These are phyloP conservation scores for Lentinula aciculospora DNA, from an alignment of 768 basidiomycete species.

Conservation along the genomic window DNA sequence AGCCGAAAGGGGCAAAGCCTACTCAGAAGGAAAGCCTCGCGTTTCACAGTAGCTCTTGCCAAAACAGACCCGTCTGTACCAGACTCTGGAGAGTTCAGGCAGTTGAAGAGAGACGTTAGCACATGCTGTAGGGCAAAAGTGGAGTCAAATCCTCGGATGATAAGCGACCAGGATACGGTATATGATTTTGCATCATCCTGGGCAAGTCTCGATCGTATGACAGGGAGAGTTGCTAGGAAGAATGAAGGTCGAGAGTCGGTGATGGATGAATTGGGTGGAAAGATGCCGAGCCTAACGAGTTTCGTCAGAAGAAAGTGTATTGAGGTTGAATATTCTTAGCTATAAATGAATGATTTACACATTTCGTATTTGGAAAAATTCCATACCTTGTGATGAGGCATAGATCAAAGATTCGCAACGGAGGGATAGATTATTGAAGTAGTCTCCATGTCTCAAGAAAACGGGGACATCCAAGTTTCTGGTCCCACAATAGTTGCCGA, in stretches of 20 bases:
- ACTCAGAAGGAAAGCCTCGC: slow-evolving; percentile 49
- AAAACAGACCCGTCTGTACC: slow-evolving; percentile 23
- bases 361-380: slow-evolving; percentile 4
- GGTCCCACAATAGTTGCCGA: slow-evolving; percentile 62
- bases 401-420: slow-evolving; percentile 48
- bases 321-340: slow-evolving; percentile 31
- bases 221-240: slow-evolving; percentile 46
- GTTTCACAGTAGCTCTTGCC: slow-evolving; percentile 39
- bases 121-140: slow-evolving; percentile 49
- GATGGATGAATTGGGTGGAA: slow-evolving; percentile 45
- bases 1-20: slow-evolving; percentile 48
- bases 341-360: slow-evolving; percentile 9
- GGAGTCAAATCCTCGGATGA: slow-evolving; percentile 45
- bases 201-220: slow-evolving; percentile 37
- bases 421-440: slow-evolving; percentile 47
- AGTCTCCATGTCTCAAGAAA: slow-evolving; percentile 48
- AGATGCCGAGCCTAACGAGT: slow-evolving; percentile 62
- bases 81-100: slow-evolving; percentile 27
- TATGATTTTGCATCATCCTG: slow-evolving; percentile 28
- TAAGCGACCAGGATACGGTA: slow-evolving; percentile 40
- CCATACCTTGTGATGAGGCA: slow-evolving; percentile 35
- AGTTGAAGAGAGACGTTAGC: slow-evolving; percentile 51
- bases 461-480: slow-evolving; percentile 32
- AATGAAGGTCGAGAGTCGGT: slow-evolving; percentile 68
- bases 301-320: slow-evolving; percentile 56